A percentile compares a stretch with the other conserved stretches of the same genome.
These are phyloP conservation scores for Ceratocystis colombiana DNA, from an alignment of 2,329 filamentous ascomycete species.

Conservation along the genomic window DNA sequence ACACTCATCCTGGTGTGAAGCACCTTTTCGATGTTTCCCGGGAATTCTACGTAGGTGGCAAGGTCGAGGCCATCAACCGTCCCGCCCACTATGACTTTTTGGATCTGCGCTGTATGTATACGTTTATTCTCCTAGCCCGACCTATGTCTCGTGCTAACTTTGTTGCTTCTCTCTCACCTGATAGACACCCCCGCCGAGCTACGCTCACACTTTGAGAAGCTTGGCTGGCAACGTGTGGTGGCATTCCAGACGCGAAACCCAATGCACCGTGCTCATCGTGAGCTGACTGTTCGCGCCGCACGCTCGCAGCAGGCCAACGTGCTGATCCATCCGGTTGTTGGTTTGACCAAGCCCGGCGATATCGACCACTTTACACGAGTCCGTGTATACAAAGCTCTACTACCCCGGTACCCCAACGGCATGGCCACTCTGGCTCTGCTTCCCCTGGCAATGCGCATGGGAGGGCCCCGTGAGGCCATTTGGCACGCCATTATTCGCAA, in stretches of 20 bases:
- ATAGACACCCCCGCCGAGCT: slow-evolving; percentile 86
- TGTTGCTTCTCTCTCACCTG: background rate
- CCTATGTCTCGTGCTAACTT: slow-evolving; percentile 24
- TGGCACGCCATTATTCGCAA: slow-evolving; percentile 99
- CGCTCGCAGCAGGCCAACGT: slow-evolving; percentile 96
- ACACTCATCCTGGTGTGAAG: slow-evolving; percentile 83
- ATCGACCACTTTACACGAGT: slow-evolving; percentile 99
- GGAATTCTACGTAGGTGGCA: slow-evolving; percentile 91
- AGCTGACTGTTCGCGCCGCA: slow-evolving; percentile 92
- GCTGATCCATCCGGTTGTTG: slow-evolving; percentile 96
- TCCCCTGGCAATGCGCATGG: slow-evolving; percentile 97
- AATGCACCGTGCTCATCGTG: slow-evolving; percentile 97
- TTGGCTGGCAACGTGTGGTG: slow-evolving; percentile 94
- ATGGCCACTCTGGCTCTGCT: slow-evolving; percentile 96
- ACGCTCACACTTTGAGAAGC: slow-evolving; percentile 95
- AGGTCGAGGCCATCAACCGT: slow-evolving; percentile 88
- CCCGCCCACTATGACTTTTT: slow-evolving; percentile 99
- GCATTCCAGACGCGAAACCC: slow-evolving; percentile 99
- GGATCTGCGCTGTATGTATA: slow-evolving; percentile 69
- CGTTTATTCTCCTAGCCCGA: background rate
- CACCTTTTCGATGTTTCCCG: slow-evolving; percentile 72
- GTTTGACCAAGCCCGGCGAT: slow-evolving; percentile 96
- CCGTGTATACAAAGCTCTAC: slow-evolving; percentile 92
- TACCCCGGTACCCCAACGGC: slow-evolving; percentile 95
- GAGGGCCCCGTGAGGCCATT: slow-evolving; percentile 92